These are phyloP conservation scores for Chenopodium album DNA, from an alignment of 148 eudicot genomes.

Conservation along the genomic window DNA sequence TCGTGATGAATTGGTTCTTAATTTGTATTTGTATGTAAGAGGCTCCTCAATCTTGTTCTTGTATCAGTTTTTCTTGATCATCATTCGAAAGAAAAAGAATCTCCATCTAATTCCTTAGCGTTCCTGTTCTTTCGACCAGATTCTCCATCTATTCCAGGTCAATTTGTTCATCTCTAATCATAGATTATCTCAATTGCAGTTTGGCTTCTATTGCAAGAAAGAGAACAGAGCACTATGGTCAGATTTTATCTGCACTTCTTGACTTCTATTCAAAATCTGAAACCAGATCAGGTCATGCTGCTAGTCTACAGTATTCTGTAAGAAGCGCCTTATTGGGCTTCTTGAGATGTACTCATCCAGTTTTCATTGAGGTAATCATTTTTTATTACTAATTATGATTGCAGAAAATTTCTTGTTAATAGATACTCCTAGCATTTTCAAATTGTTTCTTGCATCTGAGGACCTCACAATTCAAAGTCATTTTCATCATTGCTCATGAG, in stretches of 20 bases:
- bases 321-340: constrained; percentile 90
- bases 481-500: background rate
- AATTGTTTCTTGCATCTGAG: background rate
- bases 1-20: background rate
- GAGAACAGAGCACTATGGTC: constrained; percentile 59
- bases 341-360: constrained; percentile 73
- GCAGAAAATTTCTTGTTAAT: background rate
- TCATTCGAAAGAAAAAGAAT: background rate
- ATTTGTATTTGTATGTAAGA: background rate
- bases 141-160: background rate
- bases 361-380: constrained; percentile 58
- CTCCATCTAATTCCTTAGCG: background rate
- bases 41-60: background rate
- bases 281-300: constrained; percentile 59
- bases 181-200: constrained; percentile 47
- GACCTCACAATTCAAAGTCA: background rate
- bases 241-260: constrained; percentile 61
- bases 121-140: background rate
- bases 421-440: background rate
- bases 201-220: constrained; percentile 78
- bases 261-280: constrained; percentile 65
- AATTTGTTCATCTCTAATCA: constrained; percentile 23
- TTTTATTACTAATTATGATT: background rate
- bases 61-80: background rate
- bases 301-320: constrained; percentile 82